phyloP scores from a whole-genome alignment of 1,284 basidiomycete genomes.

The Apiotrichum veenhuisii region DNA sequence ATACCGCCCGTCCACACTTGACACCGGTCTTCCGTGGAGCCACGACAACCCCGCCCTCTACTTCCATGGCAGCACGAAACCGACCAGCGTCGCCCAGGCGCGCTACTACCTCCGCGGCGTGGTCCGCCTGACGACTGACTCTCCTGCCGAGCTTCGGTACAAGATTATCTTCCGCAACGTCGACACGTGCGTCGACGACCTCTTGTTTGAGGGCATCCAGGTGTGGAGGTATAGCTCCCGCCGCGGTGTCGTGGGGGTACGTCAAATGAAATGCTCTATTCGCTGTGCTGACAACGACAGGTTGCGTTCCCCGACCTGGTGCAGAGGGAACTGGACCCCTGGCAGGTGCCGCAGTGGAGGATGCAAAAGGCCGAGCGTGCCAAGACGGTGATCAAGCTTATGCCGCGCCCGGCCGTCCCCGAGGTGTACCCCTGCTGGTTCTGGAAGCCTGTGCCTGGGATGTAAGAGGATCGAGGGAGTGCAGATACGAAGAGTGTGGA shows the following conservation, averaged over 20 bases:
- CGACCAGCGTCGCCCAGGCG: not conserved
- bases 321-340: not conserved
- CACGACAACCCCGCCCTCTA: conserved; percentile 32
- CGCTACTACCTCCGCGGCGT: conserved; percentile 9
- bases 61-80: conserved; percentile 29
- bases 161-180: conserved; percentile 41
- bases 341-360: not conserved
- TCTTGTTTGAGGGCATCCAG: conserved; percentile 30
- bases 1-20: not conserved
- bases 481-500: too few species aligned
- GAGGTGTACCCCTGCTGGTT: conserved; percentile 1
- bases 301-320: not conserved
- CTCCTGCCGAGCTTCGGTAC: conserved; percentile 43
- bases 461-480: not conserved
- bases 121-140: conserved; percentile 41
- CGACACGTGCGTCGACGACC: conserved; percentile 28
- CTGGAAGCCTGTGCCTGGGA: not conserved
- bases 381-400: not conserved
- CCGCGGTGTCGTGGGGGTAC: conserved; percentile 43
- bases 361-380: not conserved
- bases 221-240: conserved; percentile 34
- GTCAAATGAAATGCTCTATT: not conserved
- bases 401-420: not conserved
- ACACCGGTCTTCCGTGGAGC: conserved; percentile 28
- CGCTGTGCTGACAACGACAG: not conserved